These are phyloP conservation scores for Dipteronia dyeriana DNA, from an alignment of 345 rosid genomes.

Conservation along the genomic window DNA sequence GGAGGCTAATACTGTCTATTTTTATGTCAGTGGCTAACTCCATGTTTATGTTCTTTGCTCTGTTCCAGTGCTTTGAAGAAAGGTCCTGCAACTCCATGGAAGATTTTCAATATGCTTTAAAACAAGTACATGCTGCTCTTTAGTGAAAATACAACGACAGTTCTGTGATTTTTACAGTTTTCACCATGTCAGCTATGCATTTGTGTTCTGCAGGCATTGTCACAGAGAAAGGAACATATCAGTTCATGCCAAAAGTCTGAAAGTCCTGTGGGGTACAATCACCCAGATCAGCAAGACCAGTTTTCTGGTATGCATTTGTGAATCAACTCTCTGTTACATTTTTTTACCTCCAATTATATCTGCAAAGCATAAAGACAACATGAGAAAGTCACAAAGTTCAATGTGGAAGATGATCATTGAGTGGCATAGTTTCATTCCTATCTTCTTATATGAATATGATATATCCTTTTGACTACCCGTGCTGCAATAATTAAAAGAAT, in stretches of 20 bases:
- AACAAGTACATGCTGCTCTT: conserved; percentile 16
- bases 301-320: conserved; percentile 22
- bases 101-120: conserved; percentile 21
- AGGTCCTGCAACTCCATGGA: conserved; percentile 20
- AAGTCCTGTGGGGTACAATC: conserved; percentile 16
- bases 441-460: background rate
- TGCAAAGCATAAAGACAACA: background rate
- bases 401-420: background rate
- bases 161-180: background rate
- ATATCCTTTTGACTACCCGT: background rate
- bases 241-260: background rate
- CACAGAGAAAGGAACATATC: conserved; percentile 19
- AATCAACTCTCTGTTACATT: background rate
- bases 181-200: background rate
- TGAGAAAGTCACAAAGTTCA: background rate
- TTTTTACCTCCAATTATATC: conserved; percentile 4
- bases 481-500: background rate
- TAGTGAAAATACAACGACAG: background rate
- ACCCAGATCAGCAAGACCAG: conserved; percentile 16
- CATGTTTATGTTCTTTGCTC: background rate
- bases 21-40: background rate
- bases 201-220: conserved; percentile 10
- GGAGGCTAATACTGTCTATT: background rate
- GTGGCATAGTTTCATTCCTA: background rate
- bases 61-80: conserved; percentile 29